These are phyloP conservation scores for Brassica hybrid DNA, from an alignment of 441 rosid species.

Conservation along the genomic window DNA sequence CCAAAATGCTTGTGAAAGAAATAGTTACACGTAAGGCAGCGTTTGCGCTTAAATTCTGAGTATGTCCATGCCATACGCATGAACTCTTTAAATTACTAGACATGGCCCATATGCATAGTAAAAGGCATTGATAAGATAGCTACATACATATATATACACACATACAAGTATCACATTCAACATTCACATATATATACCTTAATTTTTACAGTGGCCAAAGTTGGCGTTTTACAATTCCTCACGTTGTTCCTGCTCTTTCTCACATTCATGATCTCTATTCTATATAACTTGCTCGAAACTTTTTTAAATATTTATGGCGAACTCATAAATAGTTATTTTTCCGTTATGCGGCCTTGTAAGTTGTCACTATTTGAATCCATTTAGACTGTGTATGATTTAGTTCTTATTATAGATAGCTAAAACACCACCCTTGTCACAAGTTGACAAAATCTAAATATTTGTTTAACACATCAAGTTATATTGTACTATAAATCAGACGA, in stretches of 20 bases:
- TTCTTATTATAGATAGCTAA: conserved; percentile 11
- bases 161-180: conserved; percentile 10
- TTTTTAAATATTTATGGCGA: background rate
- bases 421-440: background rate
- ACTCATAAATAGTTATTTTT: background rate
- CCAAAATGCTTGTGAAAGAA: conserved; percentile 18
- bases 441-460: too few species aligned
- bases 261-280: conserved; percentile 12
- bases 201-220: conserved; percentile 16
- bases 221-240: conserved; percentile 32
- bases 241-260: conserved; percentile 19
- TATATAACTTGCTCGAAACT: background rate
- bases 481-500: too few species aligned
- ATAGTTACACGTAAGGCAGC: conserved; percentile 38
- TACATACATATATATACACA: conserved; percentile 15
- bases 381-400: background rate
- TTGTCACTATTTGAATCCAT: background rate
- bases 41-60: conserved; percentile 32
- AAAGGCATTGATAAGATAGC: conserved; percentile 29
- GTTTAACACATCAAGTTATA: too few species aligned
- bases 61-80: conserved; percentile 42
- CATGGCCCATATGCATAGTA: conserved; percentile 43
- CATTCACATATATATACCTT: too few species aligned
- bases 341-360: too few species aligned
- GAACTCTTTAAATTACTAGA: conserved; percentile 41